phyloP scores from a whole-genome alignment of 1,284 basidiomycete genomes.

The Cutaneotrichosporon sp. region DNA sequence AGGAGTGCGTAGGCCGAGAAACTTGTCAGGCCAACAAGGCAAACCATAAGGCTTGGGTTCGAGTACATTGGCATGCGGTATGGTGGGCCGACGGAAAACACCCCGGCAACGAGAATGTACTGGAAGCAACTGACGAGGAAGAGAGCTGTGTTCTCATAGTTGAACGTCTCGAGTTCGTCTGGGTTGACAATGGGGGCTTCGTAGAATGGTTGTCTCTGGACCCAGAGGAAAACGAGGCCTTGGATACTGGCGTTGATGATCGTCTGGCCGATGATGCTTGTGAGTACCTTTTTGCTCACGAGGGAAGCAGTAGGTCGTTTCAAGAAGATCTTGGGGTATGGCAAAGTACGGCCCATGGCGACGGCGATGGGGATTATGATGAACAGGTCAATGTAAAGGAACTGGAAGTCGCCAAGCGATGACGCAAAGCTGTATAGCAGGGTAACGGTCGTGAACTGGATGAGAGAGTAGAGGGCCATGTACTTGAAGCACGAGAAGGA shows the following conservation, averaged over 20 bases:
- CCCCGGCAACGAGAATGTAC: conserved; percentile 92
- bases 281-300: conserved; percentile 92
- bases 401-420: conserved; percentile 92
- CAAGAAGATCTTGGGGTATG: conserved; percentile 79
- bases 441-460: conserved; percentile 69
- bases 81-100: conserved; percentile 96
- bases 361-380: conserved; percentile 97
- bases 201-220: conserved; percentile 78
- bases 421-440: conserved; percentile 94
- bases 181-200: conserved; percentile 63
- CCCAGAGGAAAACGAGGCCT: conserved; percentile 85
- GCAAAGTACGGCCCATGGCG: conserved; percentile 91
- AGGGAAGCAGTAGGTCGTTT: conserved; percentile 95
- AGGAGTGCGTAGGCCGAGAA: conserved; percentile 77
- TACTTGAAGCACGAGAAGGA: conserved; percentile 99
- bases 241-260: conserved; percentile 81
- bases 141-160: conserved; percentile 89
- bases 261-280: conserved; percentile 91
- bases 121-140: conserved; percentile 98
- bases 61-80: conserved; percentile 94
- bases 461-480: conserved; percentile 64
- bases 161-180: conserved; percentile 80
- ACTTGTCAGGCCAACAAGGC: conserved; percentile 63
- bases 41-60: conserved; percentile 72
- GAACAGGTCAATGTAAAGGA: conserved; percentile 95